Base-by-base conservation (phyloP, 192 early-diverging fungal genomes). In the Entomortierella lignicola region DNA sequence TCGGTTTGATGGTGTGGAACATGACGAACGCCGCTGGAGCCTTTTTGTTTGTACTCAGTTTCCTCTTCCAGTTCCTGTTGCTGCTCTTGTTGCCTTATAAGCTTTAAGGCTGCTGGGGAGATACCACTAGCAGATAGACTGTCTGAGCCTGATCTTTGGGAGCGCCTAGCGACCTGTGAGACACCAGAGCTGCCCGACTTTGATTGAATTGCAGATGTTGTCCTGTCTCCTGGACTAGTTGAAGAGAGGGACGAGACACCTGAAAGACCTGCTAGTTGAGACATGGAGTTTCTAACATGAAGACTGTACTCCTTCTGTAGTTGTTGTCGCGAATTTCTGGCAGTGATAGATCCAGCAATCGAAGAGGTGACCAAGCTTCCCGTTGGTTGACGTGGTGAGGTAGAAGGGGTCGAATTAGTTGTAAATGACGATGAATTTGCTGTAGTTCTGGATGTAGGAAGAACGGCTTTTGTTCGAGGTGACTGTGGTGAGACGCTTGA, bases 291-390 rank as follows among this genome's bases (percentile, higher is more conserved):
- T 31, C 66, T 54, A 26, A 77, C 55, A 34, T 29, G 27, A 1
- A 58, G n/a, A 29, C 66, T 69, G 23, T 68, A 69, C 34, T 77
- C 73, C 44, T 60, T 77, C 30, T 69, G 73, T 26, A 69, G 66
- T 26, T 63, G 47, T 25, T 66, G 66, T 23, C 53, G 60, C n/a
- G 54, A 26, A 8, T 59, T 43, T n/a, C 66, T 56, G 25, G 44
- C 13, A 27, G 53, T 5, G 30, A 61, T 25, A 37, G 73, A 66
- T 25, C 21, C 41, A 39, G 48, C 20, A 20, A 15, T 57, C 1
- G 66, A 15, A 4, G 58, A 25, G 12, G 41, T 32, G 5, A 21
- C n/a, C 6, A 50, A 25, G 11, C 42, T 23, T 7, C 48, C 13
- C 2, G 44, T 31, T 18, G 29, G 55, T 26, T 69, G 66, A 7